Conservation (phyloP, 805 yeast species). For the Candida insectorum region DNA sequence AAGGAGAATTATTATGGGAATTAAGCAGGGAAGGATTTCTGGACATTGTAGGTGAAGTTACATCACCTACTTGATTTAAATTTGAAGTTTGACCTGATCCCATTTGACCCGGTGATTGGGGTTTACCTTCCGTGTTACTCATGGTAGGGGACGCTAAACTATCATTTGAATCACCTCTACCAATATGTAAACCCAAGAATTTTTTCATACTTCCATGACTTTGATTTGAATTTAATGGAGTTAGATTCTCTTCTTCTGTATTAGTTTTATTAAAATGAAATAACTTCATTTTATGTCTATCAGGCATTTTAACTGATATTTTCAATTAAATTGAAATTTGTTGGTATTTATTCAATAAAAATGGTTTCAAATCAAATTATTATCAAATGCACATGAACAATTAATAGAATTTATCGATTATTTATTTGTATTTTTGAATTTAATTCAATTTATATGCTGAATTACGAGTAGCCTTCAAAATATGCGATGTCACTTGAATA, state of each 20-base stretch:
- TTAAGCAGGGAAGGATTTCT: neutral
- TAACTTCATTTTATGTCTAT: constrained; percentile 40
- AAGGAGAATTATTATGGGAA: neutral
- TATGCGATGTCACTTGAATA: too few relatives aligned
- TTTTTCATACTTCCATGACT: constrained; percentile 19
- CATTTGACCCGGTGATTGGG: neutral
- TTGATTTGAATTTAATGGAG: constrained; percentile 31
- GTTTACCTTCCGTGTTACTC: constrained; percentile 17
- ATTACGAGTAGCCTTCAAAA: too few relatives aligned
- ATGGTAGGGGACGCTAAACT: constrained; percentile 32
- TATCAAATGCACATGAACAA: too few relatives aligned
- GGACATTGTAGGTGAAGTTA: neutral
- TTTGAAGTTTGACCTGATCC: neutral
- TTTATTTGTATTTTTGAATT: too few relatives aligned
- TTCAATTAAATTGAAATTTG: too few relatives aligned
- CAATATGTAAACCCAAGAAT: constrained; percentile 40
- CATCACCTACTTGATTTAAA: constrained; percentile 4
- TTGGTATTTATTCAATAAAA: too few relatives aligned
- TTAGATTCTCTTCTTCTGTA: constrained; percentile 19
- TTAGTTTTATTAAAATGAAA: constrained; percentile 34
- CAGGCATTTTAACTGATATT: constrained; percentile 30
- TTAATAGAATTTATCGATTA: too few relatives aligned
- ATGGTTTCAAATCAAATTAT: too few relatives aligned
- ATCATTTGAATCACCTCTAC: constrained; percentile 39
- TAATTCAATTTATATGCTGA: too few relatives aligned